Evolutionary conservation across 2,329 filamentous ascomycete genomes (phyloP).

Genomic region (Sporothrix dimorphospora): DNA sequence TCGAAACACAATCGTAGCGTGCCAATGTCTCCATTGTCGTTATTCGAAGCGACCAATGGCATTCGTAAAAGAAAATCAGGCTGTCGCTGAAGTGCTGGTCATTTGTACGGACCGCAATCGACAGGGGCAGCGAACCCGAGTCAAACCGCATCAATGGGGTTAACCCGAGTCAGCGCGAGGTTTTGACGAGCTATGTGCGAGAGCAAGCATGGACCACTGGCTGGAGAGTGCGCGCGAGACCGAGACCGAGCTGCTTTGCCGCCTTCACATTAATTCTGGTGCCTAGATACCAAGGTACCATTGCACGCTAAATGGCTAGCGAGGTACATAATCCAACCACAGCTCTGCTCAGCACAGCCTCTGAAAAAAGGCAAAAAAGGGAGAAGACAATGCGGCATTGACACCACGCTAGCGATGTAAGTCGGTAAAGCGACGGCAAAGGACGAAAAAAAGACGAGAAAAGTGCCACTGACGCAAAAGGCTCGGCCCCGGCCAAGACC

Average conservation of each 20-base stretch:
- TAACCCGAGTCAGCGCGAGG: background rate
- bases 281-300: background rate
- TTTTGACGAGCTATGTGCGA: background rate
- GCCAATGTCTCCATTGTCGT: background rate
- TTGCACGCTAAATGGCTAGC: background rate
- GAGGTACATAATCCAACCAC: background rate
- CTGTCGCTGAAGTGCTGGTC: background rate
- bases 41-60: background rate
- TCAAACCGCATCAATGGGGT: too few species aligned
- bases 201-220: too few species aligned
- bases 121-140: background rate
- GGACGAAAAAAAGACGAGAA: background rate
- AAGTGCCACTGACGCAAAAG: background rate
- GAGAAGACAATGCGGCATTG: too few species aligned
- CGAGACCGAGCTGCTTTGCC: conserved; percentile 2
- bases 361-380: background rate
- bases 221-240: background rate
- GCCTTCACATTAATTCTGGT: conserved; percentile 7
- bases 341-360: background rate
- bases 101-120: background rate
- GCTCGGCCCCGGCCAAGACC: background rate
- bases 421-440: background rate
- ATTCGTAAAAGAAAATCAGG: background rate
- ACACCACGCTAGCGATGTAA: conserved; percentile 7
- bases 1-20: background rate